Evolutionary conservation across 805 yeast species (phyloP).

Genomic region (Sugiyamaella mastotermitis): DNA sequence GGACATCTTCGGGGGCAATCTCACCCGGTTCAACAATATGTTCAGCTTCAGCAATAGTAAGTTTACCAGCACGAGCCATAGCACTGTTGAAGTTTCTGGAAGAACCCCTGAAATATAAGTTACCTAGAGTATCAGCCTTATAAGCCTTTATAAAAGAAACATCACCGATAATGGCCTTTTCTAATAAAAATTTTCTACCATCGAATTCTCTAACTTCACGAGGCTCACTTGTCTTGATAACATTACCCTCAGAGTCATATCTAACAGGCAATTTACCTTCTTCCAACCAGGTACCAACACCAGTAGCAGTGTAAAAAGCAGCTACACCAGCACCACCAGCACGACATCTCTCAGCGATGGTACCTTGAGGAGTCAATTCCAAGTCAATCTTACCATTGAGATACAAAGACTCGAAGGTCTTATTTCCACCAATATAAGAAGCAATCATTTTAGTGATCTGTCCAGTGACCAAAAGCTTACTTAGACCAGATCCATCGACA

Average conservation of each 20-base stretch:
- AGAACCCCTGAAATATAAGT: slow-evolving; percentile 40
- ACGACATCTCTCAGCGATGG: slow-evolving; percentile 37
- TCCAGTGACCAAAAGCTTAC: slow-evolving; percentile 35
- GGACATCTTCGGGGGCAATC: slow-evolving; percentile 38
- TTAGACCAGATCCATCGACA: slow-evolving; percentile 35
- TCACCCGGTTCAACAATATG: slow-evolving; percentile 41
- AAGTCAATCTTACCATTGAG: slow-evolving; percentile 36
- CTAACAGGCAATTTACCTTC: slow-evolving; percentile 38
- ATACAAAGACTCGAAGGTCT: slow-evolving; percentile 35
- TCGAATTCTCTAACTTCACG: slow-evolving; percentile 35
- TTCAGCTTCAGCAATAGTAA: slow-evolving; percentile 43
- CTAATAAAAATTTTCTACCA: slow-evolving; percentile 35
- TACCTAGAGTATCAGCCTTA: slow-evolving; percentile 38
- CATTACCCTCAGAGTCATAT: slow-evolving; percentile 32
- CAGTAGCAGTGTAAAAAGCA: slow-evolving; percentile 40
- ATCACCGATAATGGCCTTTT: slow-evolving; percentile 37
- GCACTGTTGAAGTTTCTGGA: slow-evolving; percentile 39
- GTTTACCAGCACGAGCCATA: slow-evolving; percentile 37
- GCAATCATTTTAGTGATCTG: slow-evolving; percentile 39
- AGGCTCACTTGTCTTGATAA: slow-evolving; percentile 31
- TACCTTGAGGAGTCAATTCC: slow-evolving; percentile 42
- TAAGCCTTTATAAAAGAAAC: slow-evolving; percentile 39
- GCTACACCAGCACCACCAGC: slow-evolving; percentile 45
- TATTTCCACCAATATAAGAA: slow-evolving; percentile 38
- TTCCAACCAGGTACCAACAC: slow-evolving; percentile 43